Base-by-base conservation (phyloP, 2,329 filamentous ascomycete genomes). In the Aspergillus caelatus region DNA sequence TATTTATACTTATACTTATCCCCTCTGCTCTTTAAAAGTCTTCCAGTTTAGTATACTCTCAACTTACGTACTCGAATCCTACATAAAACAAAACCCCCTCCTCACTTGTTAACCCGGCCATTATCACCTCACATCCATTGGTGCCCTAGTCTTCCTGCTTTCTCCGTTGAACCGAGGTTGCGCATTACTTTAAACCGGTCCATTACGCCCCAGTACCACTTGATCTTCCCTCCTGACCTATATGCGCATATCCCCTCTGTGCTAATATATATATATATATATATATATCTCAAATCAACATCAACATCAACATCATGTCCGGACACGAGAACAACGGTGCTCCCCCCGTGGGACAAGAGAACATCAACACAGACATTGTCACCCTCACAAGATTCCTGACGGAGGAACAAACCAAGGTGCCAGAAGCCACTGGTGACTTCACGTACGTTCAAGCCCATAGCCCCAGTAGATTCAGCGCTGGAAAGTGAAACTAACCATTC, bases 391-490 rank as follows among this genome's bases (percentile, higher is more conserved):
- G 95, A 66, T 97, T 95, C 85, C 86, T 99, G 73, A 98, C 93
- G 34, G 95, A 99, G 83, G 94, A 97, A 83, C 95, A 99, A 80
- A 82, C 85, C 66, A 97, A 97, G 81, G 89, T 96, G 82, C 90
- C 91, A 77, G 93, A 98, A 79, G 95, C 95, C 60, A 97, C 94
- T 16, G 95, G 95, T 83, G 95, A 99, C 83, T 99, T 99, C 82
- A 99, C 95, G 93, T 97, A 86, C 66, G 91, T 81, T 26, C 30
- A 34, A 43, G 28, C 28, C 48, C 14, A 43, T 26, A 45, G 23
- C 36, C 34, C 34, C 34, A 7, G 34, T 36, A 36, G 34, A 16
- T 16, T 36, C 23, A 41, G 8, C 8, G 9, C 36, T 14, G 28
- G 30, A 50, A 14, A 41, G 32, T n/a, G 8, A 2, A 50, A 23